phyloP scores from a whole-genome alignment of 2,329 filamentous ascomycete species.

The Ophiostoma quercus region DNA sequence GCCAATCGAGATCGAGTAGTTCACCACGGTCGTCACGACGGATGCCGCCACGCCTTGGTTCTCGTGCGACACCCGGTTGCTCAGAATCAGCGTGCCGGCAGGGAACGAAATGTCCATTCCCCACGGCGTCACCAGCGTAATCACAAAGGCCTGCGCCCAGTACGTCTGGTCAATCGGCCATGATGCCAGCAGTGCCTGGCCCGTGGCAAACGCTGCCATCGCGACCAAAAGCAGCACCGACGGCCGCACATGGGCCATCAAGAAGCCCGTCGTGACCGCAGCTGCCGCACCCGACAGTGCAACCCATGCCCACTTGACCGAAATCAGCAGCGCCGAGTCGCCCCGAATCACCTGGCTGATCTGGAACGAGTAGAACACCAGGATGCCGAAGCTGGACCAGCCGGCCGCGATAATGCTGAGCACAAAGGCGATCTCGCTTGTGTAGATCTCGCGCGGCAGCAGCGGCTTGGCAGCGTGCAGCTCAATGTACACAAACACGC shows the following conservation, averaged over 20 bases:
- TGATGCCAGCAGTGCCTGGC: constrained; percentile 40
- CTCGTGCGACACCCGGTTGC: constrained; percentile 43
- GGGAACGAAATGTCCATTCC: constrained; percentile 65
- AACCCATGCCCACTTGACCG: constrained; percentile 32
- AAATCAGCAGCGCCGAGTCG: constrained; percentile 39
- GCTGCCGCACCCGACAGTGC: constrained; percentile 44
- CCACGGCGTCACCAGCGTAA: constrained; percentile 52
- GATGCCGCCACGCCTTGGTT: constrained; percentile 46
- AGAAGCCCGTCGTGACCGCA: constrained; percentile 40
- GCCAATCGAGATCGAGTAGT: constrained; percentile 62
- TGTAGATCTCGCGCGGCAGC: constrained; percentile 27
- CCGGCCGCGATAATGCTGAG: constrained; percentile 23
- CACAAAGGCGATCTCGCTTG: constrained; percentile 24
- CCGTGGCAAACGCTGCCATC: constrained; percentile 40
- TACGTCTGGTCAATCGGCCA: constrained; percentile 53
- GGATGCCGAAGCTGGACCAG: constrained; percentile 28
- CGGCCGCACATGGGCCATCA: constrained; percentile 39
- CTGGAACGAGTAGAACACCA: constrained; percentile 27
- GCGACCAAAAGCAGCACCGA: constrained; percentile 41
- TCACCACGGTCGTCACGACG: constrained; percentile 59
- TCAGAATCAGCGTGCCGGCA: constrained; percentile 55
- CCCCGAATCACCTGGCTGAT: constrained; percentile 38
- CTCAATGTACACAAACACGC: constrained; percentile 27
- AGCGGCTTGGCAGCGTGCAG: constrained; percentile 23
- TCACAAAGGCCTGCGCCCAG: constrained; percentile 59